These are phyloP conservation scores for Cryptosporidium meleagridis DNA, from an alignment of 169 alveolate genomes.

Conservation along the genomic window DNA sequence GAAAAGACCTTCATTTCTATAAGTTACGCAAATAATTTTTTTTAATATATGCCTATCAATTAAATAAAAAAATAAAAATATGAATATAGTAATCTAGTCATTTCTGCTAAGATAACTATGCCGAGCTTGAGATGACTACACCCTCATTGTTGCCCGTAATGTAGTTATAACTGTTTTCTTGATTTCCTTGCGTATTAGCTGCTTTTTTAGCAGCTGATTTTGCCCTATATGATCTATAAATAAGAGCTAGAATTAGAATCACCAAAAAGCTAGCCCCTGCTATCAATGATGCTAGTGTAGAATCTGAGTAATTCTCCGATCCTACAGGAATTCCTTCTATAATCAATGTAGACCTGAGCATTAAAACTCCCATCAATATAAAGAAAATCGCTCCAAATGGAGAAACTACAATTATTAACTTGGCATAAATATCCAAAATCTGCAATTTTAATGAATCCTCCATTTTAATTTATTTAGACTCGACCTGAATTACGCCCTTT, in stretches of 20 bases:
- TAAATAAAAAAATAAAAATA: neutral
- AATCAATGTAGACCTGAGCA: slow-evolving; percentile 63
- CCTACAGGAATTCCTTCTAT: slow-evolving; percentile 69
- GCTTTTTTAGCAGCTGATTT: slow-evolving; percentile 65
- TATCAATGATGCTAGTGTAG: slow-evolving; percentile 36
- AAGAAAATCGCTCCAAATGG: slow-evolving; percentile 65
- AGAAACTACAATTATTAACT: slow-evolving; percentile 46
- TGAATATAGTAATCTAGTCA: slow-evolving; percentile 5
- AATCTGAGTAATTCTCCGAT: slow-evolving; percentile 47
- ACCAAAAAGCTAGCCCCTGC: slow-evolving; percentile 48
- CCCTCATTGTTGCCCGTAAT: slow-evolving; percentile 31
- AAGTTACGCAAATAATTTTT: neutral
- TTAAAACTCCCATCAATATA: slow-evolving; percentile 48
- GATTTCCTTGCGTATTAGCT: slow-evolving; percentile 10
- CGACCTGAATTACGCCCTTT: neutral
- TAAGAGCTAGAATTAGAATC: slow-evolving; percentile 26
- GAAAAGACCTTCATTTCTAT: neutral
- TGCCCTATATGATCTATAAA: slow-evolving; percentile 46
- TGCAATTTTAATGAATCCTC: slow-evolving; percentile 58
- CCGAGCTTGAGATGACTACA: slow-evolving; percentile 36
- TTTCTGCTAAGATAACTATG: slow-evolving; percentile 16
- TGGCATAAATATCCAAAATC: slow-evolving; percentile 65
- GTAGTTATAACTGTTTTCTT: slow-evolving; percentile 8
- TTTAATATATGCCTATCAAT: neutral
- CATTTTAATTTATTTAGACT: slow-evolving; percentile 17